Evolutionary conservation across 2,329 filamentous ascomycete genomes (phyloP), one percentile per base, ranked within the genome.

Genomic region (Myriosclerotinia duriaeana): DNA sequence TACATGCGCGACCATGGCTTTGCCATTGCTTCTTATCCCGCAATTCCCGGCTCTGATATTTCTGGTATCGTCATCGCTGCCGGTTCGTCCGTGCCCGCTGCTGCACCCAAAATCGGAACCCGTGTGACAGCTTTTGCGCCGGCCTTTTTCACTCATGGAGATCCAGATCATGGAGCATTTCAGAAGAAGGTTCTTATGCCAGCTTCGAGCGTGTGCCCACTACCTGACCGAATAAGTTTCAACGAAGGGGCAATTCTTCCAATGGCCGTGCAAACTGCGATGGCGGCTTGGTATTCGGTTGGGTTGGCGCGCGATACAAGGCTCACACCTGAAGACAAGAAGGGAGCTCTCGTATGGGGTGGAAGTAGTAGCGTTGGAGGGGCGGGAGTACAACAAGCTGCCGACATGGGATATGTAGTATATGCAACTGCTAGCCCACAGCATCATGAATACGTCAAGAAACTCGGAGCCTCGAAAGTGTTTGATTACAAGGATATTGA

Each of bases 351-450:
- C 64, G 66, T 75, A 44, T 73, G 71, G 60, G 72, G 70, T 20
- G 72, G 66, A 5, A 66, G 67, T 17, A 69, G 67, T 11, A 69
- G 68, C 36, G 62, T 72, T 53, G 71, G 71, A 15, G 59, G 50
- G 8, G 76, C 73, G 3, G 80, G 79, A 0, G 79, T 82, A 53
- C 81, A 83, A 66, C 71, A 82, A 5, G 80, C 79, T 0, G 75
- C 72, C 0, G 76, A 75, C 0, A 72, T 78, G 15, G 80, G 80
- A 5, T 76, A 79, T 62, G 76, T 77, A 34, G 79, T 83, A 12
- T 70, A 79, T 54, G 69, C 74, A 1, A 79, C 77, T 2, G 77
- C 71, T 15, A 71, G 72, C 20, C 62, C 69, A 38, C 54, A 66
- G 7, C 60, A 75, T 52, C 67, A 71, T n/a, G 66, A 69, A 34